Base-by-base conservation (phyloP, 2,329 filamentous ascomycete species). In the Exophiala mesophila region DNA sequence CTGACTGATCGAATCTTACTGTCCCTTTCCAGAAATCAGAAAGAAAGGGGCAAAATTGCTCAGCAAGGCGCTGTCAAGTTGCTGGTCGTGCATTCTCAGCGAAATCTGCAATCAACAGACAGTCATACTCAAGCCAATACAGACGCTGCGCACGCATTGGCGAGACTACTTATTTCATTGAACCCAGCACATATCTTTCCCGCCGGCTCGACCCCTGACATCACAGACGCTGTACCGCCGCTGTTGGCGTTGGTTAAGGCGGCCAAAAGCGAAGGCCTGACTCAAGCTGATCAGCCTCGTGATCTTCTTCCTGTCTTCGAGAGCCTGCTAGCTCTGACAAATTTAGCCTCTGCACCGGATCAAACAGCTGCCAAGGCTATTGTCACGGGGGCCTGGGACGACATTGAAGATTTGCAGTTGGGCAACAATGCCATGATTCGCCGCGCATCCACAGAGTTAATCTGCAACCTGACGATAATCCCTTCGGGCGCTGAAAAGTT, bases 1-100 rank as follows among this genome's bases (percentile, higher is more conserved):
- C 78, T 94, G 19, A 82, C 84, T 39, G 76, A 86, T 39, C 79
- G 80, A 34, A 89, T 95, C 47, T 68, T 97, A 23, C 77, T 86
- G 47, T 80, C 87, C 0, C 70, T 98, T 3, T 82, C 88, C 13
- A 80, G 82, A 56, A 82, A 80, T n/a, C 72, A 81, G 28, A 79
- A 79, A 41, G 73, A 88, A 43, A 80, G 92, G 8, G 85, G 88
- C 1, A 74, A 78, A 36, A 80, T 98, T 51, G 86, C 88, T 3
- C 92, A 97, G 59, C 89, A 97, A 71, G 92, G 92, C n/a, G 88
- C 86, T 2, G 78, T 96, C 13, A 92, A 85, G 55, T 76, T 96
- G 1, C 74, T 97, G 16, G 75, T 97, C 18, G 77, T 82, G 10
- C 76, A 82, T 41, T 81, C 80, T 74, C 47, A 63, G 18, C 44